A percentile compares a stretch with the other conserved stretches of the same genome.
phyloP scores from a whole-genome alignment of 2,329 filamentous ascomycete species.

The Scedosporium aurantiacum region DNA sequence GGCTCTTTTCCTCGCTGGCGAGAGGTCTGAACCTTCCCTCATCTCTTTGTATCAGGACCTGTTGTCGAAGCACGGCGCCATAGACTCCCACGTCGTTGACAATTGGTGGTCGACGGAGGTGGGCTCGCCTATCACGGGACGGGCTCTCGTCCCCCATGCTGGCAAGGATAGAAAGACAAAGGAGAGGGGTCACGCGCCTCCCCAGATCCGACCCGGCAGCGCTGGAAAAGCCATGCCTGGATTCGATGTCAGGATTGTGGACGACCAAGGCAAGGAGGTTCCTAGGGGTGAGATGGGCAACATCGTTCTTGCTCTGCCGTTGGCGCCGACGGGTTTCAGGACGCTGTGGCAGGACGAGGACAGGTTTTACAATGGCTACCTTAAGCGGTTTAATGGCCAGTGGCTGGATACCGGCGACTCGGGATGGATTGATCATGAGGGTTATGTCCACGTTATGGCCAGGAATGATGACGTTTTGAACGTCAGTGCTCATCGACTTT shows the following conservation, averaged over 20 bases:
- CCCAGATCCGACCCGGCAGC: constrained; percentile 62
- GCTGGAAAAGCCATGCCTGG: constrained; percentile 88
- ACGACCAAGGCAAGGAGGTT: constrained; percentile 67
- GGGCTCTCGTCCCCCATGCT: constrained; percentile 44
- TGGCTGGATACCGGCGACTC: constrained; percentile 92
- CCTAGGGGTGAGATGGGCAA: constrained; percentile 73
- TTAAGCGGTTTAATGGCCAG: constrained; percentile 67
- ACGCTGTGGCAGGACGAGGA: constrained; percentile 79
- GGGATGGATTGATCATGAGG: constrained; percentile 70
- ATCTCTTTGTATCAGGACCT: constrained; percentile 71
- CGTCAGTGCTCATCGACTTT: constrained; percentile 85
- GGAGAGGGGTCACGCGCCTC: constrained; percentile 26
- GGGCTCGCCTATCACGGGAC: constrained; percentile 46
- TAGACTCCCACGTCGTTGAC: constrained; percentile 44
- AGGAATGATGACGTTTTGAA: constrained; percentile 81
- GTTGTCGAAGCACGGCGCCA: constrained; percentile 53
- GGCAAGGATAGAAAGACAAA: constrained; percentile 40
- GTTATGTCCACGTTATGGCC: constrained; percentile 54
- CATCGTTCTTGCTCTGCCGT: constrained; percentile 71
- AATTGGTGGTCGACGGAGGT: constrained; percentile 54
- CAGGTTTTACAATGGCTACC: constrained; percentile 74
- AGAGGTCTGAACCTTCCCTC: constrained; percentile 80
- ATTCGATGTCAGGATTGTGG: constrained; percentile 75
- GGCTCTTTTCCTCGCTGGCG: constrained; percentile 76
- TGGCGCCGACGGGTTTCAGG: constrained; percentile 78